Evolutionary conservation across 805 yeast genomes (phyloP), one percentile per base, ranked within the genome.

Genomic region (Ascoidea asiatica): DNA sequence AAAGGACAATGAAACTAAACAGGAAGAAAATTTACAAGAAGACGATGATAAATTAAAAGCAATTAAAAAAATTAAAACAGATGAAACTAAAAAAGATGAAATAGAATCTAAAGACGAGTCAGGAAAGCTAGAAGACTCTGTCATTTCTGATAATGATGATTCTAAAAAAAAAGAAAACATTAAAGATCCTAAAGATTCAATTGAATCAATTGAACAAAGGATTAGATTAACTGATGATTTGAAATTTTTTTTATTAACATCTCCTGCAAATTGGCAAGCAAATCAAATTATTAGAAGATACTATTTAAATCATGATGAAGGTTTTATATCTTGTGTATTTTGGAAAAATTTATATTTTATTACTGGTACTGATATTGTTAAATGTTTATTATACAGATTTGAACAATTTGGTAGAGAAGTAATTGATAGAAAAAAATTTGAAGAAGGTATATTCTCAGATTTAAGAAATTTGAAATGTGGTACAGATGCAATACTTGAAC

Each of bases 301-400:
- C 60, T 82, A 80, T 57, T 64, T 90, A 42, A 88, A 87, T 53
- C 83, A 81, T 50, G 94, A 85, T 47, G 96, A 89, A 59, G 92
- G 90, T 2, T 87, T 90, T 52, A 87, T 87, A n/a, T 75, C 85
- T 29, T 90, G 98, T 62, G 87, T 92, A 1, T 81, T 73, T 53
- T 90, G 97, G 97, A 84, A 87, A 55, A 82, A 83, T 56, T 66
- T 89, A 13, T 90, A 82, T 59, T 89, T 83, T 62, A 75, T 90
- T 42, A 90, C 97, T 0, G 97, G 97, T 2, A 90, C 97, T 1
- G 97, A 92, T 66, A 89, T 90, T 47, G 95, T 92, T 41, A 77
- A 95, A 47, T 86, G 95, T 60, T 76, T 90, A 43, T 82, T 88
- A 17, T 92, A 83, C 61, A 77, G 90, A 52, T 83, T 90, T 65